A percentile compares a stretch with the other conserved stretches of the same genome.
Conservation (phyloP, 2,329 filamentous ascomycete species). For the Coniochaeta hoffmannii region DNA sequence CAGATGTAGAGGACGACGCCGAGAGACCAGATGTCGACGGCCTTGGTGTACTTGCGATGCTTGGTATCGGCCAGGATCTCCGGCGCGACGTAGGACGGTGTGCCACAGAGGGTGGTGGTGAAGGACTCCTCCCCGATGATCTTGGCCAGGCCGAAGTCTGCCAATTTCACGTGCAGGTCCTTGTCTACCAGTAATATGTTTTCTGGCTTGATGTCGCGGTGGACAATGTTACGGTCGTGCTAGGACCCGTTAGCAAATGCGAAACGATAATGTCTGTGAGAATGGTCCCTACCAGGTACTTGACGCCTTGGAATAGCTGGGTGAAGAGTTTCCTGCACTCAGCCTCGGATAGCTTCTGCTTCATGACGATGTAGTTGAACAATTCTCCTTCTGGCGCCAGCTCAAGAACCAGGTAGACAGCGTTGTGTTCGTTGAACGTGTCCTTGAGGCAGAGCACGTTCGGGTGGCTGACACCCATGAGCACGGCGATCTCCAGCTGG, state of each 20-base stretch:
- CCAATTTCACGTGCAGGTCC: conserved; percentile 79
- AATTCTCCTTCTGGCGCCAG: conserved; percentile 88
- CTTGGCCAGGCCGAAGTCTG: conserved; percentile 94
- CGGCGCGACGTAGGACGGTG: conserved; percentile 94
- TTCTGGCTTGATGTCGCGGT: conserved; percentile 95
- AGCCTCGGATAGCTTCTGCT: conserved; percentile 76
- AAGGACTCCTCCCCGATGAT: conserved; percentile 99
- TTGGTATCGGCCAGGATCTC: conserved; percentile 82
- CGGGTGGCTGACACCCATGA: conserved; percentile 96
- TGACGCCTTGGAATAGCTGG: conserved; percentile 88
- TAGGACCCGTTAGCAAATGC: conserved; percentile 31
- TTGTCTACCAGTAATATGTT: conserved; percentile 89
- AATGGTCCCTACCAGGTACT: conserved; percentile 69
- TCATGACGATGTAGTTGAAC: conserved; percentile 91
- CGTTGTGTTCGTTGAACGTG: conserved; percentile 85
- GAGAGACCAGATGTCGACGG: conserved; percentile 93
- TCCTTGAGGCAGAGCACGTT: conserved; percentile 91
- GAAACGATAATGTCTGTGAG: neutral
- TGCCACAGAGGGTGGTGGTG: conserved; percentile 91
- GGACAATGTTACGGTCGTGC: conserved; percentile 96
- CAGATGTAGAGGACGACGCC: conserved; percentile 98
- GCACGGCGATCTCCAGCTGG: conserved; percentile 90
- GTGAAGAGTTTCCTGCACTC: conserved; percentile 82
- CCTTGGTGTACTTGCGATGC: conserved; percentile 84
- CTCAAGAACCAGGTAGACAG: conserved; percentile 86